Evolutionary conservation across 2,329 filamentous ascomycete species (phyloP).

Genomic region (Colletotrichum cordylinicola): DNA sequence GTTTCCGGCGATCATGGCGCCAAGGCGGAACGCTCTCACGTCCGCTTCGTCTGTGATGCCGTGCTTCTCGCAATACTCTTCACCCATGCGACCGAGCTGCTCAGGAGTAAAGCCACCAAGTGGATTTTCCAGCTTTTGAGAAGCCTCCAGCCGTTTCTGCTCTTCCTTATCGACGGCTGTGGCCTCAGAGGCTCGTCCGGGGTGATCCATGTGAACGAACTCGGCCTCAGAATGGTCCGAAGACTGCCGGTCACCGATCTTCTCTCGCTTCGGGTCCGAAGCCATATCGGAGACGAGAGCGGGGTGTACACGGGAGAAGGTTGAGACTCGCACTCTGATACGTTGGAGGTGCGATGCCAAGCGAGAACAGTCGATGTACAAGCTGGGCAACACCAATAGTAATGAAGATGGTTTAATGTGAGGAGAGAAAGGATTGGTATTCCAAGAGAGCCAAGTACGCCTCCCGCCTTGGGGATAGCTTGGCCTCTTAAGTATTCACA

Average conservation of each 20-base stretch:
- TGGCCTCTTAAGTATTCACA: not conserved
- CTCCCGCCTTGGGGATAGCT: not conserved
- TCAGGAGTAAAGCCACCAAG: constrained; percentile 44
- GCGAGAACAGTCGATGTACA: not conserved
- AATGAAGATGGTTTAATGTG: not conserved
- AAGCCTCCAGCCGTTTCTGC: constrained; percentile 36
- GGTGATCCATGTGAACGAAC: not conserved
- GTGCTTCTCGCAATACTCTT: constrained; percentile 62
- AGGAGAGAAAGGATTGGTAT: not conserved
- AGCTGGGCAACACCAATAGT: not conserved
- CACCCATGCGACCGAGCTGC: constrained; percentile 61
- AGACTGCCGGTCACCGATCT: not conserved
- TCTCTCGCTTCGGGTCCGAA: not conserved
- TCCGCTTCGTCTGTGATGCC: constrained; percentile 61
- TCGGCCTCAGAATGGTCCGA: not conserved
- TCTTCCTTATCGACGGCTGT: constrained; percentile 28
- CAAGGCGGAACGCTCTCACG: constrained; percentile 63
- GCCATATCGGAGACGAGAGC: not conserved
- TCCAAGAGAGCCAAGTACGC: constrained; percentile 1
- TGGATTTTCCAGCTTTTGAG: constrained; percentile 44
- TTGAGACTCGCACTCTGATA: not conserved
- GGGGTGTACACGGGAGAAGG: not conserved
- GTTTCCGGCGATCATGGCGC: constrained; percentile 62
- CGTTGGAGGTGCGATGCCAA: not conserved
- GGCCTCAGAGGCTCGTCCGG: not conserved